phyloP scores from a whole-genome alignment of 2,329 filamentous ascomycete species.

The Colletotrichum brevisporum region DNA sequence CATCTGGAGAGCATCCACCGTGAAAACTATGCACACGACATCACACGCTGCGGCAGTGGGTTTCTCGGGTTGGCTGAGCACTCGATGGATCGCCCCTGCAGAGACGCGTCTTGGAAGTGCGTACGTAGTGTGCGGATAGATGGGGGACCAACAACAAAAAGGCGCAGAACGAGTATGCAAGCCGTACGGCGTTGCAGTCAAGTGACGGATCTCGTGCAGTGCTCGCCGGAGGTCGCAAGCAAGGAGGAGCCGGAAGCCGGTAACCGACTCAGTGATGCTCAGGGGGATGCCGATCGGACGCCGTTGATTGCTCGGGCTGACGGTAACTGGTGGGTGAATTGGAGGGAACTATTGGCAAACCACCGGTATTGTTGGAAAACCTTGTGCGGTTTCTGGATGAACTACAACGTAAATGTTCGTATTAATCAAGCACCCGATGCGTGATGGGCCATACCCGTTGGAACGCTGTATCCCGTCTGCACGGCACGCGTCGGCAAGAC shows the following conservation, averaged over 20 bases:
- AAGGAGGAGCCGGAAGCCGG: conserved; percentile 33
- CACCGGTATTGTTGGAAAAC: neutral
- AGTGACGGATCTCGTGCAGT: conserved; percentile 15
- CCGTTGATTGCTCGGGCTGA: neutral
- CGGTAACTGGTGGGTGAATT: neutral
- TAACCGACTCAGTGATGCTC: conserved; percentile 30
- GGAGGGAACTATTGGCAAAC: neutral
- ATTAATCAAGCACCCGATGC: conserved; percentile 28
- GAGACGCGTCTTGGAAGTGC: conserved; percentile 29
- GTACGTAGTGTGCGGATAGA: neutral
- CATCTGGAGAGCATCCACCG: conserved; percentile 38
- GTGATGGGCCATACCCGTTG: conserved; percentile 23
- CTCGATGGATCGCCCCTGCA: conserved; percentile 27
- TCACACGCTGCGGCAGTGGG: conserved; percentile 7
- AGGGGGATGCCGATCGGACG: conserved; percentile 25
- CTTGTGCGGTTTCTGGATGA: no score
- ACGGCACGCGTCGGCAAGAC: conserved; percentile 10
- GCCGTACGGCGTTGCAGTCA: conserved; percentile 28
- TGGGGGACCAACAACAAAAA: conserved; percentile 17
- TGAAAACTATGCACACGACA: conserved; percentile 1
- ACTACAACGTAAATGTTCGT: conserved; percentile 15
- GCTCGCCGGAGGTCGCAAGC: conserved; percentile 27
- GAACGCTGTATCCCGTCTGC: conserved; percentile 27
- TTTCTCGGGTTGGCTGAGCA: conserved; percentile 12
- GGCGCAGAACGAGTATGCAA: conserved; percentile 7